phyloP scores from a whole-genome alignment of 164 flowering plant genomes.

The Euptelea pleiosperma region DNA sequence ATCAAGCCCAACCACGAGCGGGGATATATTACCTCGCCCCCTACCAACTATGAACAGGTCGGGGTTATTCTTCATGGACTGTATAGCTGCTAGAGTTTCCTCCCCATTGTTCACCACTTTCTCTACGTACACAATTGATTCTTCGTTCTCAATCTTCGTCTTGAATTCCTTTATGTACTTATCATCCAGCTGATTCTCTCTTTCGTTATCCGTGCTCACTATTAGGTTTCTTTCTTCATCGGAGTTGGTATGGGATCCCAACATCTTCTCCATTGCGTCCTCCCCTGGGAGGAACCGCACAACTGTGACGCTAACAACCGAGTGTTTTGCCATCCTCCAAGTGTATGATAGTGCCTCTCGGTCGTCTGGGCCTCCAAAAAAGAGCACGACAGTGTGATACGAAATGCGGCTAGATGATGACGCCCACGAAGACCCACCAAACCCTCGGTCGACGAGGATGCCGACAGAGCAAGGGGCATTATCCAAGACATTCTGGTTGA shows the following conservation, averaged over 20 bases:
- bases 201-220: constrained; percentile 16
- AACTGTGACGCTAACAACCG: constrained; percentile 19
- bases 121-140: constrained; percentile 21
- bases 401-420: constrained; percentile 5
- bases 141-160: constrained; percentile 11
- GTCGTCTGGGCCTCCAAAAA: constrained; percentile 39
- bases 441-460: constrained; percentile 34
- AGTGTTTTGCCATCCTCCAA: constrained; percentile 23
- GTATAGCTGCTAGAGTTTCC: constrained; percentile 25
- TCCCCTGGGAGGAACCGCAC: constrained; percentile 23
- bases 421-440: constrained; percentile 27
- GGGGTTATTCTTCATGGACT: constrained; percentile 16
- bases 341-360: constrained; percentile 34
- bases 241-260: no score
- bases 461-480: constrained; percentile 38
- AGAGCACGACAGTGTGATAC: constrained; percentile 24
- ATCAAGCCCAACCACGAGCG: constrained; percentile 27
- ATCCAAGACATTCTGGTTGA: constrained; percentile 34
- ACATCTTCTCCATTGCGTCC: not conserved
- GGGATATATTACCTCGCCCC: constrained; percentile 18
- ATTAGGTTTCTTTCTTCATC: not conserved
- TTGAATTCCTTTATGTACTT: constrained; percentile 22
- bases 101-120: constrained; percentile 21
- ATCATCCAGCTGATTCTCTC: constrained; percentile 23
- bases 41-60: constrained; percentile 37